A percentile compares a stretch with the other conserved stretches of the same genome.
These are phyloP conservation scores for Tetrahymena thermophila DNA, from an alignment of 73 alveolate species.

Conservation along the genomic window DNA sequence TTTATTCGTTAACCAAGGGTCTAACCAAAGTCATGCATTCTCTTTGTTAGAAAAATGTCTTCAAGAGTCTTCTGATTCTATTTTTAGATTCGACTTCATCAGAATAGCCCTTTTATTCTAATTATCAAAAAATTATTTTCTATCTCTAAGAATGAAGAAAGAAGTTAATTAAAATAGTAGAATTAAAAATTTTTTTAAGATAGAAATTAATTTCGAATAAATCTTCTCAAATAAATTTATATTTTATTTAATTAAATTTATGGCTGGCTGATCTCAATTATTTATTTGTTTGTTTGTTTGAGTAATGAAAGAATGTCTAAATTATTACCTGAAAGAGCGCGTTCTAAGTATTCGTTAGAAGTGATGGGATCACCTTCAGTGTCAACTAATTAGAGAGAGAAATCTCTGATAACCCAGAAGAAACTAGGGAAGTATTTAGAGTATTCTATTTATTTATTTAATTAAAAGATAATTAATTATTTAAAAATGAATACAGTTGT, in stretches of 20 bases:
- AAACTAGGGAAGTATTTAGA: slow-evolving; percentile 83
- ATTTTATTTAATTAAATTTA: too few species aligned
- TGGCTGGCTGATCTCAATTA: too few species aligned
- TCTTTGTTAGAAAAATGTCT: slow-evolving; percentile 83
- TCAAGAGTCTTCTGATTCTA: slow-evolving; percentile 83
- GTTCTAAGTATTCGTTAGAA: slow-evolving; percentile 81
- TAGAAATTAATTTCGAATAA: slow-evolving; percentile 3
- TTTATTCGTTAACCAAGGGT: slow-evolving; percentile 82
- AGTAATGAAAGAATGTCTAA: neutral
- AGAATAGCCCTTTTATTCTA: slow-evolving; percentile 73
- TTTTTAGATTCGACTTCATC: slow-evolving; percentile 80
- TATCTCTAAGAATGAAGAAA: slow-evolving; percentile 16
- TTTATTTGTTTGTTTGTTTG: neutral
- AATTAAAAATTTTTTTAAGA: slow-evolving; percentile 5
- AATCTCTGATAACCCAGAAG: slow-evolving; percentile 93
- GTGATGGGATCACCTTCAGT: slow-evolving; percentile 78
- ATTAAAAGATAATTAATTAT: neutral
- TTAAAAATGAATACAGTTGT: neutral
- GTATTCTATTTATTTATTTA: slow-evolving; percentile 83
- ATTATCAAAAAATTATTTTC: slow-evolving; percentile 53
- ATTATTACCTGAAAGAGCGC: slow-evolving; percentile 48
- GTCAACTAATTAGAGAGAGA: slow-evolving; percentile 81
- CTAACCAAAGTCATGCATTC: slow-evolving; percentile 87
- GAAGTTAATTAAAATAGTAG: slow-evolving; percentile 24
- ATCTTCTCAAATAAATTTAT: neutral